Base-by-base conservation (phyloP, 192 early-diverging fungal genomes). In the Coemansia sp. region DNA sequence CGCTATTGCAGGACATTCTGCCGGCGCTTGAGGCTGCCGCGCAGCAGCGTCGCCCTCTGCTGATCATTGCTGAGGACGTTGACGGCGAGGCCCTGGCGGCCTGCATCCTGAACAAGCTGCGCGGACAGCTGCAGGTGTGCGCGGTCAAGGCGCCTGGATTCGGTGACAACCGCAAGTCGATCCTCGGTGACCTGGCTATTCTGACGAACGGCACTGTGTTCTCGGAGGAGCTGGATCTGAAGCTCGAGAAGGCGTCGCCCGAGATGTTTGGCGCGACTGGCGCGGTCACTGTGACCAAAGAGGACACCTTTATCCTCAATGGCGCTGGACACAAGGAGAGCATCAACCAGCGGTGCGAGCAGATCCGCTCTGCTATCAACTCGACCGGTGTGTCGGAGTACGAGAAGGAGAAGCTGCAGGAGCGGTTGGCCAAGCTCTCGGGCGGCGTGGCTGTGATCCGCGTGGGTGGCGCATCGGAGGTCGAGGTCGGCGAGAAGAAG, bases 401-500 rank as follows among this genome's bases (percentile, higher is more conserved):
- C 80, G 98, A 99, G 85, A 93, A 92, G 84, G 98, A 99, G 88
- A 99, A 98, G 87, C 88, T 98, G 71, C 95, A 98, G 85, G 98
- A 99, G 86, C 93, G 98, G 72, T 90, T 99, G 76, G 98, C 98
- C 72, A 98, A 98, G 85, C 85, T 99, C 23, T 91, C 91, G 55
- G 95, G 95, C 62, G 98, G 98, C 86, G 98, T 99, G 60, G 98
- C 98, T 61, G 97, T 99, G 70, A 98, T 99, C 80, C 95, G 94
- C 80, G 96, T 99, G 41, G 98, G 98, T 65, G 98, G 98, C 37
- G 76, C 92, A 36, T 97, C 95, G 27, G 98, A 99, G 85, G 94
- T 99, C 63, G 98, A 99, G 86, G 98, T 99, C 32, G 96, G 97
- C 61, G 98, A 99, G 85, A 99, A 99, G 94, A 99, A 99, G 90